phyloP scores from a whole-genome alignment of 176 grass and related monocot species.

The Ensete glaucum region DNA sequence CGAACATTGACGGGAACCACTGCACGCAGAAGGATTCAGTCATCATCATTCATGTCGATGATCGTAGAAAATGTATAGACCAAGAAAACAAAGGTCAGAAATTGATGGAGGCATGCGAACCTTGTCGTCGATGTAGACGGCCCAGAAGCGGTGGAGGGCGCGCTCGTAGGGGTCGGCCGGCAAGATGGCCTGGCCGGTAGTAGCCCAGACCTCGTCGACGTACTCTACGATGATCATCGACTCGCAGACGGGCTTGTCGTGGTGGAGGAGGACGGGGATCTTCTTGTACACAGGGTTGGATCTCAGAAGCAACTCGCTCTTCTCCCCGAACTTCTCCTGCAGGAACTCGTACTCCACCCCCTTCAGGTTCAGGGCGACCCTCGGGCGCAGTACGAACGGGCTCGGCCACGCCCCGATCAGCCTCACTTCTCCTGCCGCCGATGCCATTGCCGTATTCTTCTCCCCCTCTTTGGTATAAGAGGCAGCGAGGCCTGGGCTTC shows the following conservation, averaged over 20 bases:
- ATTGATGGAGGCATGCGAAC: background rate
- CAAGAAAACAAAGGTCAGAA: no score
- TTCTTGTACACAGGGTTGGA: constrained; percentile 8
- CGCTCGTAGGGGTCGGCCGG: background rate
- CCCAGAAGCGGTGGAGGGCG: constrained; percentile 5
- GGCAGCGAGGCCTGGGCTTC: no score
- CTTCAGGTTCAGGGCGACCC: constrained; percentile 1
- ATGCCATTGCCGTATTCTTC: background rate
- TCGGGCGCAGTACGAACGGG: background rate
- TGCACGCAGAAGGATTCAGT: no score
- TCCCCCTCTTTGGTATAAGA: no score
- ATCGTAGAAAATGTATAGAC: no score
- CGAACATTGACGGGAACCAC: no score
- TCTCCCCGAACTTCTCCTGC: background rate
- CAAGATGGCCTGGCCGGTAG: background rate
- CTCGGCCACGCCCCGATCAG: background rate
- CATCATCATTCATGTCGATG: no score
- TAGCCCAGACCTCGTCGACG: background rate
- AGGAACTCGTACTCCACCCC: constrained; percentile 5
- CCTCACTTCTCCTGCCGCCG: background rate
- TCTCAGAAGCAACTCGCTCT: background rate
- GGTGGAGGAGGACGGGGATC: background rate
- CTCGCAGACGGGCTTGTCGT: background rate
- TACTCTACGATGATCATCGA: background rate
- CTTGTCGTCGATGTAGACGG: background rate